These are phyloP conservation scores for Fraxinus paxiana DNA, from an alignment of 305 asterid genomes.

Conservation along the genomic window DNA sequence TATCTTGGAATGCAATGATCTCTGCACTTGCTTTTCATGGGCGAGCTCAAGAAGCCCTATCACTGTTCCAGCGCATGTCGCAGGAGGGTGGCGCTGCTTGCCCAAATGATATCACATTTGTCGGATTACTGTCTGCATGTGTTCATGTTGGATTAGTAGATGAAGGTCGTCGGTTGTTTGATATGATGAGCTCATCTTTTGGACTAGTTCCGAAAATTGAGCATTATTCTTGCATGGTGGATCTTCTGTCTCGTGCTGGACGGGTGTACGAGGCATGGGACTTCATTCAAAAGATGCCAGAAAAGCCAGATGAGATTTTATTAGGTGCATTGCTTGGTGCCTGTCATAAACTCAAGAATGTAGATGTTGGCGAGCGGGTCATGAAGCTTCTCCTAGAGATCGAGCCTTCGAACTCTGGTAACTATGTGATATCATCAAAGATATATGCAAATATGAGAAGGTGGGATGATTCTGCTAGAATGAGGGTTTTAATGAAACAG, in stretches of 20 bases:
- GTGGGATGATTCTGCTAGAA: slow-evolving; percentile 78
- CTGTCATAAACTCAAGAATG: slow-evolving; percentile 59
- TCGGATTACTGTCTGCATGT: slow-evolving; percentile 72
- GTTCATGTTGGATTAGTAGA: slow-evolving; percentile 74
- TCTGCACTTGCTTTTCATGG: slow-evolving; percentile 75
- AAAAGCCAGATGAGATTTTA: slow-evolving; percentile 67
- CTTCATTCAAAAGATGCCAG: slow-evolving; percentile 72
- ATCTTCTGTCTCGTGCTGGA: slow-evolving; percentile 81
- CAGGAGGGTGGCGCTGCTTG: slow-evolving; percentile 25
- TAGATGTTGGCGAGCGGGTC: slow-evolving; percentile 62
- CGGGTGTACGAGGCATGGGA: slow-evolving; percentile 74
- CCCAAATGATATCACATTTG: slow-evolving; percentile 64
- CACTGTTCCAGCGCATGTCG: slow-evolving; percentile 55
- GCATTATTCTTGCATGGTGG: slow-evolving; percentile 85
- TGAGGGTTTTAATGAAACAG: slow-evolving; percentile 61
- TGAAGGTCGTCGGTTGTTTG: slow-evolving; percentile 53
- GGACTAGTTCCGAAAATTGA: slow-evolving; percentile 66
- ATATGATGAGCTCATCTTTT: slow-evolving; percentile 51
- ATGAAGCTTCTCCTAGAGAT: slow-evolving; percentile 54
- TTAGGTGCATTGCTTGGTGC: slow-evolving; percentile 75
- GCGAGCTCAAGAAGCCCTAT: slow-evolving; percentile 51
- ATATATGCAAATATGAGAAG: slow-evolving; percentile 60
- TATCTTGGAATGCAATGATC: slow-evolving; percentile 78
- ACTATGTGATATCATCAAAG: slow-evolving; percentile 61
- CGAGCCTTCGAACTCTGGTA: slow-evolving; percentile 75